Conservation (phyloP, 2,329 filamentous ascomycete genomes). For the Cordyceps cicadae region DNA sequence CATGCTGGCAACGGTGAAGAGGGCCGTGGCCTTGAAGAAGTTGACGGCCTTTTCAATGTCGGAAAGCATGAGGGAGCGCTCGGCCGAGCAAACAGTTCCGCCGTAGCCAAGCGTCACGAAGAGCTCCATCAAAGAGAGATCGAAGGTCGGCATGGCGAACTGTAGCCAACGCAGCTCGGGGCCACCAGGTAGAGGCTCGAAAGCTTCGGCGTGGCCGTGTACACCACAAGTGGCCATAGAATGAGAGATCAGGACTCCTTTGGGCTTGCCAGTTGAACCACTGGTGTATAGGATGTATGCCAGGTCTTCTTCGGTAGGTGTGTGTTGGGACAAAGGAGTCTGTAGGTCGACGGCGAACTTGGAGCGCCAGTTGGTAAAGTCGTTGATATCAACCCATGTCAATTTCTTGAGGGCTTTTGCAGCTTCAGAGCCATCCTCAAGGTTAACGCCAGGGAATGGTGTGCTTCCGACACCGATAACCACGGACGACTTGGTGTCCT, state of each 20-base stretch:
- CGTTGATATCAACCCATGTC: constrained; percentile 6
- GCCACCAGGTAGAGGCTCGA: constrained; percentile 5
- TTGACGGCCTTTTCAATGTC: constrained; percentile 10
- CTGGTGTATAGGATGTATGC: constrained; percentile 37
- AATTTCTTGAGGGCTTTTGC: constrained; percentile 3
- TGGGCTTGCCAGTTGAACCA: constrained; percentile 40
- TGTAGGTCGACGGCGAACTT: constrained; percentile 6
- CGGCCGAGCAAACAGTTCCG: constrained; percentile 11
- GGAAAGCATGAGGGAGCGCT: constrained; percentile 11
- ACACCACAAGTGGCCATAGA: constrained; percentile 24
- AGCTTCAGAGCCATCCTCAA: constrained; percentile 6
- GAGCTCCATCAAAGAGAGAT: constrained; percentile 11
- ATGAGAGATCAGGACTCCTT: constrained; percentile 69
- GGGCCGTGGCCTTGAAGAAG: constrained; percentile 9
- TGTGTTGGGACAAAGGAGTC: neutral
- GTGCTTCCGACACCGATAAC: constrained; percentile 15
- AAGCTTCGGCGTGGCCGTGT: constrained; percentile 8
- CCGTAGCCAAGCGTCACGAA: constrained; percentile 9
- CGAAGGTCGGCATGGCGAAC: constrained; percentile 12
- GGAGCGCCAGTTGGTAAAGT: constrained; percentile 9
- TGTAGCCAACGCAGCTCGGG: constrained; percentile 10
- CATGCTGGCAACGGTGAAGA: constrained; percentile 11
- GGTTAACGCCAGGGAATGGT: constrained; percentile 21
- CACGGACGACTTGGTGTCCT: constrained; percentile 6
- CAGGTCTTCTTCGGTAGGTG: constrained; percentile 21